phyloP scores from a whole-genome alignment of 2,329 filamentous ascomycete genomes.

The Fusarium concolor region DNA sequence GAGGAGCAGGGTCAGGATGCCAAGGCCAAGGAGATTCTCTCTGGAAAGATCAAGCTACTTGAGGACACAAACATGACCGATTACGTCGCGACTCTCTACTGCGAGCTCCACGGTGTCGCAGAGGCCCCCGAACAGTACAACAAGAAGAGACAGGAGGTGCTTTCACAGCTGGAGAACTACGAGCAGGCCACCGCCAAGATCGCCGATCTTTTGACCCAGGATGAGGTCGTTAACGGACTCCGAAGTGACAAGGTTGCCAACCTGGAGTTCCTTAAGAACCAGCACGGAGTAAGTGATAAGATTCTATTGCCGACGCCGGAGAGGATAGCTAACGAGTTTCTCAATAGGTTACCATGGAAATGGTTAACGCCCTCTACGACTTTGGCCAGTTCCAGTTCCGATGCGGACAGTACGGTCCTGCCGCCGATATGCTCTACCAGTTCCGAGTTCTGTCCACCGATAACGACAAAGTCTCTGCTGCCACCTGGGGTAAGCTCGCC shows the following conservation, averaged over 20 bases:
- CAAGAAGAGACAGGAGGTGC: slow-evolving; percentile 88
- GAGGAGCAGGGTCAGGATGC: slow-evolving; percentile 74
- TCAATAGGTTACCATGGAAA: slow-evolving; percentile 82
- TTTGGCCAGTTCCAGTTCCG: slow-evolving; percentile 98
- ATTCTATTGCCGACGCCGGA: slow-evolving; percentile 7
- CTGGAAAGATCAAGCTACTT: slow-evolving; percentile 91
- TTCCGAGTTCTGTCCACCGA: slow-evolving; percentile 98
- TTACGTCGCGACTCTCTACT: slow-evolving; percentile 92
- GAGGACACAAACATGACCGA: slow-evolving; percentile 99
- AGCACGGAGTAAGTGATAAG: slow-evolving; percentile 78
- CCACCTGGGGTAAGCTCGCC: slow-evolving; percentile 97
- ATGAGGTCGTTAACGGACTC: slow-evolving; percentile 90
- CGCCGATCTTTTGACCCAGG: slow-evolving; percentile 84
- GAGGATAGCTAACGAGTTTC: slow-evolving; percentile 32
- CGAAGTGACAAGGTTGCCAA: slow-evolving; percentile 98
- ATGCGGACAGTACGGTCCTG: slow-evolving; percentile 91
- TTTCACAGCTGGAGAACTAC: slow-evolving; percentile 83
- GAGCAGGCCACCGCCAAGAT: slow-evolving; percentile 92
- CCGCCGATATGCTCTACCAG: slow-evolving; percentile 93
- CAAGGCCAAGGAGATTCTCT: slow-evolving; percentile 76
- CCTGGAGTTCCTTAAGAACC: slow-evolving; percentile 97
- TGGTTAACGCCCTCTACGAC: slow-evolving; percentile 96
- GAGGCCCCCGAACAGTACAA: slow-evolving; percentile 86
- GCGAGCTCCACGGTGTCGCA: slow-evolving; percentile 84
- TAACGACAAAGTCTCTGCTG: slow-evolving; percentile 95